These are phyloP conservation scores for Saturnispora diversa DNA, from an alignment of 805 yeast species.

Conservation along the genomic window DNA sequence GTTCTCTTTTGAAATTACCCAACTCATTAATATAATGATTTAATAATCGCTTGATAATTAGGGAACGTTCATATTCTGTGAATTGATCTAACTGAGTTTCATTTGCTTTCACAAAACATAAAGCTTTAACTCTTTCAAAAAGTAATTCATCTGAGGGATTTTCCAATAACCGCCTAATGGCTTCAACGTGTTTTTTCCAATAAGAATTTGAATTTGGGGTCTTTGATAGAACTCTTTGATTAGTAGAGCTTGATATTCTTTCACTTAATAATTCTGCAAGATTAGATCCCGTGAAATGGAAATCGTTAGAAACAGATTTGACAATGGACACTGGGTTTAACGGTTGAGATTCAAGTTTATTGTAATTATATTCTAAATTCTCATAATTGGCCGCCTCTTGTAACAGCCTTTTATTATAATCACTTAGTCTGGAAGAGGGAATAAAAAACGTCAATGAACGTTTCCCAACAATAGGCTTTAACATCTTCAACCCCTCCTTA, in stretches of 20 bases:
- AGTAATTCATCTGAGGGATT: not conserved
- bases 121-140: constrained; percentile 1
- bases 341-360: constrained; percentile 3
- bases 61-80: constrained; percentile 10
- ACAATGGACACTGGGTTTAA: not conserved
- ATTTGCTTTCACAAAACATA: not conserved
- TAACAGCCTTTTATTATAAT: constrained; percentile 9
- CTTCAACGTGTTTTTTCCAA: not conserved
- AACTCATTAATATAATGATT: constrained; percentile 1
- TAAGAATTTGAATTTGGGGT: not conserved
- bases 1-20: constrained; percentile 1
- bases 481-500: not conserved
- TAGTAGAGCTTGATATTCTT: not conserved
- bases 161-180: not conserved
- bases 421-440: constrained; percentile 12
- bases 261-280: not conserved
- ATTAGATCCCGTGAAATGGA: not conserved
- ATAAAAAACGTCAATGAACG: constrained; percentile 12
- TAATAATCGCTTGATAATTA: constrained; percentile 10
- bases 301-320: constrained; percentile 2
- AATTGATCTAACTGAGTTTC: not conserved
- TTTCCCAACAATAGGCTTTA: not conserved
- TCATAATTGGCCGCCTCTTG: constrained; percentile 10
- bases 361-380: constrained; percentile 9
- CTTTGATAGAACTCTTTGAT: not conserved